Evolutionary conservation across 441 rosid species (phyloP), one percentile per base, ranked within the genome.

Genomic region (Bruguiera hainesii): DNA sequence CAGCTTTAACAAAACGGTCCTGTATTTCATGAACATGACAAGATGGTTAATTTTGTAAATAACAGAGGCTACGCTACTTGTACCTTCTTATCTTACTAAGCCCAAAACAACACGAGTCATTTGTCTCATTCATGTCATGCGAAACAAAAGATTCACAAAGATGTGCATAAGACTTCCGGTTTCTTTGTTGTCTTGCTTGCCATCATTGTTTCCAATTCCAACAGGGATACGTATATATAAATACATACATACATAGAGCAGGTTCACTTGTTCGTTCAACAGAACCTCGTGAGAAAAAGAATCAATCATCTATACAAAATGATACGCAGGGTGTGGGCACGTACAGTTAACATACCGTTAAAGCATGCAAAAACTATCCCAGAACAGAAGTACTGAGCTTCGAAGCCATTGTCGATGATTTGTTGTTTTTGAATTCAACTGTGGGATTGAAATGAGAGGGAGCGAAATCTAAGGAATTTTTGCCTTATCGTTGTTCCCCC

Each of bases 401-500:
- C 69, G 3, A 0, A 2, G 68, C 46, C 35, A 30, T 56, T 20
- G 3, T 33, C 1, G 37, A 33, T 33, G 37, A 6, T 7, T 8
- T n/a, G 1, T 2, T 13, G 13, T 19, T 28, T 3, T 35, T 26
- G 16, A 25, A 8, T 31, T 1, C 4, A 25, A 31, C 31, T 51
- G 13, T 49, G 25, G 26, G 39, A 10, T 21, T 50, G 48, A 31
- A 37, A 10, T 16, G 20, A 2, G 13, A 23, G 16, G 31, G 30
- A 2, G 29, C 16, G 18, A 50, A 56, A 67, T 67, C 67, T 52
- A 46, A 23, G 48, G 58, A 53, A 30, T 63, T 39, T 68, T 3
- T 20, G 63, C 66, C 75, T 80, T 77, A 80, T 77, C 83, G 64
- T 28, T 31, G 75, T 56, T 66, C 68, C 48, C 57, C 82, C 83